phyloP scores from a whole-genome alignment of 2,329 filamentous ascomycete species.

The Exophiala phaeomuriformis region DNA sequence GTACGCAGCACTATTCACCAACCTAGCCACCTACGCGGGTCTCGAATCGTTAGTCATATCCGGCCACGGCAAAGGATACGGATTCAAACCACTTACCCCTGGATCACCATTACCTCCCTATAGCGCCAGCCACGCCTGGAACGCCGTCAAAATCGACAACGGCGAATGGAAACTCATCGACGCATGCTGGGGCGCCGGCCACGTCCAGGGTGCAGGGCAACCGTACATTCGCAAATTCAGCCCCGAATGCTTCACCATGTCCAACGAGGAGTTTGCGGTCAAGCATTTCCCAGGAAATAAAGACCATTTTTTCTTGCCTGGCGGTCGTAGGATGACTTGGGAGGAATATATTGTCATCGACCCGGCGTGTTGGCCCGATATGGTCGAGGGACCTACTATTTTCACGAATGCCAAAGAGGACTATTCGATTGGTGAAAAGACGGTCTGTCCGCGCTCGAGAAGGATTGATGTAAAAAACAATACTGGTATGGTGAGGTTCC shows the following conservation, averaged over 20 bases:
- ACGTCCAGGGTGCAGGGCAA: conserved; percentile 48
- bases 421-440: conserved; percentile 48
- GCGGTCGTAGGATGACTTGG: conserved; percentile 64
- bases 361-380: conserved; percentile 37
- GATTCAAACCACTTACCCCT: conserved; percentile 55
- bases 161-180: conserved; percentile 90
- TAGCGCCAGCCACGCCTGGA: conserved; percentile 76
- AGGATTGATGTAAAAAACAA: conserved; percentile 54
- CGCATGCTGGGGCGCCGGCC: conserved; percentile 84
- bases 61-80: conserved; percentile 82
- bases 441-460: conserved; percentile 55
- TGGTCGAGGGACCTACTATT: conserved; percentile 40
- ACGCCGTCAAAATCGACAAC: conserved; percentile 78
- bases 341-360: conserved; percentile 71
- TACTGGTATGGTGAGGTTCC: conserved; percentile 58
- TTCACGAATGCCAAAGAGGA: conserved; percentile 42
- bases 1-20: conserved; percentile 75
- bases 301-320: conserved; percentile 64
- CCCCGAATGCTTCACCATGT: conserved; percentile 52
- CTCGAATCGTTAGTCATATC: conserved; percentile 66
- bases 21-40: conserved; percentile 70
- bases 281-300: conserved; percentile 69
- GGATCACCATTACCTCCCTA: conserved; percentile 60
- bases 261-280: conserved; percentile 73
- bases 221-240: conserved; percentile 63